phyloP scores from a whole-genome alignment of 2,329 filamentous ascomycete genomes.

The Ophiocordyceps camponoti-floridani region DNA sequence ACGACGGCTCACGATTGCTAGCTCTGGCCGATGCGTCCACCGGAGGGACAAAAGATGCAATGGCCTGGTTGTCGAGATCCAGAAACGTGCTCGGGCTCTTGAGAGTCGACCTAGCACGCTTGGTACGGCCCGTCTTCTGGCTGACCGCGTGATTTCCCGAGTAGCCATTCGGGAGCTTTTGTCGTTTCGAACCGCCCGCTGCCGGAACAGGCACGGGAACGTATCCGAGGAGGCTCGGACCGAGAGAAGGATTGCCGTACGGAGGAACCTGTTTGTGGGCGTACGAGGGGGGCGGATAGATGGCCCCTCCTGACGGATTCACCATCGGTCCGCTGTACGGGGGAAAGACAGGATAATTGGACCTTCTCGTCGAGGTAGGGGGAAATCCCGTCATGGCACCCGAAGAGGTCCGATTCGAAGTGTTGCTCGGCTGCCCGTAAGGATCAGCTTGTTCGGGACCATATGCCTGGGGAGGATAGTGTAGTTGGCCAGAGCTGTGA shows the following conservation, averaged over 20 bases:
- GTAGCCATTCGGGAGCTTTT: neutral
- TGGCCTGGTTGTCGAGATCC: neutral
- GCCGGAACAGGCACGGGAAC: neutral
- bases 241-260: neutral
- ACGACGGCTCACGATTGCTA: neutral
- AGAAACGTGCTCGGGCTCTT: neutral
- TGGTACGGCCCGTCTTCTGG: too few species aligned
- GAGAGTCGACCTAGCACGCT: neutral
- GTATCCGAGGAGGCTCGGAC: neutral
- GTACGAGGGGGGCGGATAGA: neutral
- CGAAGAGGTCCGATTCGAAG: neutral
- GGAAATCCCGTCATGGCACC: neutral
- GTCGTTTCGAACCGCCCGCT: neutral
- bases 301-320: neutral
- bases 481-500: neutral
- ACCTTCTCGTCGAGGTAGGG: neutral
- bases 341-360: neutral
- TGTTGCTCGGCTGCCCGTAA: neutral
- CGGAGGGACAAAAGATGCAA: neutral
- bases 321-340: neutral
- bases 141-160: neutral
- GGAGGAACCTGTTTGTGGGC: neutral
- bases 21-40: neutral
- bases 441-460: neutral
- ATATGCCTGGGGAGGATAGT: neutral